These are phyloP conservation scores for Aegle marmelos DNA, from an alignment of 345 rosid species.

Conservation along the genomic window DNA sequence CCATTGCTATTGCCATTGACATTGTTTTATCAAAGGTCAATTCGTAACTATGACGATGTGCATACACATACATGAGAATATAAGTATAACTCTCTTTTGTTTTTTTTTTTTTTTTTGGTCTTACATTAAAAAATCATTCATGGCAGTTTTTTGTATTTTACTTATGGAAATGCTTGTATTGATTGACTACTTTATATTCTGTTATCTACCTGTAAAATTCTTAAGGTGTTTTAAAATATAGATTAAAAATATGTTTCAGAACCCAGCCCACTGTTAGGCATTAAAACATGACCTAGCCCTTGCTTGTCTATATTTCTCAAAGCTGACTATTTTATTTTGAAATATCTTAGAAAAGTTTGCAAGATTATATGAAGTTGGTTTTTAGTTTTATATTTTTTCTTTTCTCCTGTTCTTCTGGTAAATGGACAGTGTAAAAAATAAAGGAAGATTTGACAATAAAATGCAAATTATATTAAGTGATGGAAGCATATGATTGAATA, in stretches of 20 bases:
- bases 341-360: too few species aligned
- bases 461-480: background rate
- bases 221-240: background rate
- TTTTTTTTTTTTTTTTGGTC: background rate
- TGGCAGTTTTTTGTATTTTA: background rate
- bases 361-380: too few species aligned
- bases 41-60: background rate
- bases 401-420: too few species aligned
- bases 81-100: too few species aligned
- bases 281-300: background rate
- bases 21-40: background rate
- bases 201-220: background rate
- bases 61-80: background rate
- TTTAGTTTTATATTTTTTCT: too few species aligned
- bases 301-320: background rate
- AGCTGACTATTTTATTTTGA: too few species aligned
- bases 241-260: background rate
- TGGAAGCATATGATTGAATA: background rate
- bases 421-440: background rate
- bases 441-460: background rate
- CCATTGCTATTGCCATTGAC: background rate
- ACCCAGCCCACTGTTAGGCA: background rate
- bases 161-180: background rate
- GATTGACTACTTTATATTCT: background rate
- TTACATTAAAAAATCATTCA: background rate